Base-by-base conservation (phyloP, 169 alveolate genomes). In the Cryptosporidium bovis region DNA sequence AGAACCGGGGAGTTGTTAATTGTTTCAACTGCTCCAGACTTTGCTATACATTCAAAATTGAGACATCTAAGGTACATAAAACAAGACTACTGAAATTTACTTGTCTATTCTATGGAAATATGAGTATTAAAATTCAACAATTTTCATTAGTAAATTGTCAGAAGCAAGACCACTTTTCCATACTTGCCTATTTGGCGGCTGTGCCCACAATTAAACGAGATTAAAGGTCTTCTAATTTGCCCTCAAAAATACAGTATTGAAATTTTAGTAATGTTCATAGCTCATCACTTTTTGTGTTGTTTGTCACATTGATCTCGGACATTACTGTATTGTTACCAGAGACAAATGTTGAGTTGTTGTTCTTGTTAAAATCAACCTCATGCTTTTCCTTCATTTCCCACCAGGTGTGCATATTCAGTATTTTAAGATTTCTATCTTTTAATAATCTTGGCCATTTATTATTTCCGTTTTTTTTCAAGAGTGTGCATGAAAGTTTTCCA, bases 311-410 rank as follows among this genome's bases (percentile, higher is more conserved):
- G 20, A 4, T n/a, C 4, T 13, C 12, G 12, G 29, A 1, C 4
- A 3, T 53, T 3, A 5, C 20, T n/a, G 4, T 53, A n/a, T 53
- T 53, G 20, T 53, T 20, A 13, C 12, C 12, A n/a, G 12, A 16
- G 12, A 53, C 6, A n/a, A 5, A 4, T 7, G 33, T 53, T 16
- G 91, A 58, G 3, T 71, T 44, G 68, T 84, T 62, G 5, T 62
- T 27, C 6, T 24, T 62, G 33, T 29, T 24, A 62, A 62, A 20
- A 62, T 62, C 44, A 20, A 55, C 71, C 82, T 84, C 95, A 87
- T 92, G 94, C 91, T 95, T 96, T 71, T 96, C 98, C 83, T 93
- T 93, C 98, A 96, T 96, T 71, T 95, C 98, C 97, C 97, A 95
- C 98, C 98, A 96, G 27, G 94, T 93, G 65, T 94, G 96, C 95